phyloP scores from a whole-genome alignment of 352 stramenopile genomes.

The Globisporangium cystogenes region DNA sequence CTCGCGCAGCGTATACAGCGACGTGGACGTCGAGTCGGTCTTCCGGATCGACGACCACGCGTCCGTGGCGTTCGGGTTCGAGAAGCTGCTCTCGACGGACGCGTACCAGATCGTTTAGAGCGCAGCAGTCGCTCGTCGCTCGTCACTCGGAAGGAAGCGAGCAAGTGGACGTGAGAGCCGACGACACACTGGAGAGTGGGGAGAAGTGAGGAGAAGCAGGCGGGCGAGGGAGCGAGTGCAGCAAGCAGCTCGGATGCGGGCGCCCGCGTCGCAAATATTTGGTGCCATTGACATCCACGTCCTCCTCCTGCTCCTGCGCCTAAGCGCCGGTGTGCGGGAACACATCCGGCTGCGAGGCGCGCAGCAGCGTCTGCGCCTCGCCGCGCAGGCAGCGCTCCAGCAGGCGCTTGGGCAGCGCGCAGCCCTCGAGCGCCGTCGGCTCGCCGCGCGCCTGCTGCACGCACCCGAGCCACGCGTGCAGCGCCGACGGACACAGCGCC shows the following conservation, averaged over 20 bases:
- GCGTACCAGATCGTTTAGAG: constrained; percentile 88
- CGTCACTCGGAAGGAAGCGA: too few species aligned
- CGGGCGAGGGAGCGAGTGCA: background rate
- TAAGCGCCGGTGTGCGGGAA: constrained; percentile 25
- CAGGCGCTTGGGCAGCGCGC: constrained; percentile 43
- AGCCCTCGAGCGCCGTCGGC: constrained; percentile 36
- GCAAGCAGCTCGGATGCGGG: background rate
- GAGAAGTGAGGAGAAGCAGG: background rate
- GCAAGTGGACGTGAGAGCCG: background rate
- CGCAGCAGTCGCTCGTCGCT: too few species aligned
- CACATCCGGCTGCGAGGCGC: constrained; percentile 50
- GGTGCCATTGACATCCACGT: background rate
- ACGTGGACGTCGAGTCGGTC: constrained; percentile 74
- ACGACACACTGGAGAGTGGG: background rate
- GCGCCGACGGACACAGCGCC: constrained; percentile 40
- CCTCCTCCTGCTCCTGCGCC: too few species aligned
- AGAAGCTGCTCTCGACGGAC: constrained; percentile 85
- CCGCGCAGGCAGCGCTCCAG: constrained; percentile 72
- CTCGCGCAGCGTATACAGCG: constrained; percentile 84
- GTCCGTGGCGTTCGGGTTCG: constrained; percentile 74
- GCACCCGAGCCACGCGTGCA: constrained; percentile 50
- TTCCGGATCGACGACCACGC: constrained; percentile 68
- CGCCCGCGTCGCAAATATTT: background rate
- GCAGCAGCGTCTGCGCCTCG: constrained; percentile 60
- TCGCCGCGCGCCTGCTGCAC: constrained; percentile 34